phyloP scores from a whole-genome alignment of 805 yeast species.

The Metschnikowia matae region DNA sequence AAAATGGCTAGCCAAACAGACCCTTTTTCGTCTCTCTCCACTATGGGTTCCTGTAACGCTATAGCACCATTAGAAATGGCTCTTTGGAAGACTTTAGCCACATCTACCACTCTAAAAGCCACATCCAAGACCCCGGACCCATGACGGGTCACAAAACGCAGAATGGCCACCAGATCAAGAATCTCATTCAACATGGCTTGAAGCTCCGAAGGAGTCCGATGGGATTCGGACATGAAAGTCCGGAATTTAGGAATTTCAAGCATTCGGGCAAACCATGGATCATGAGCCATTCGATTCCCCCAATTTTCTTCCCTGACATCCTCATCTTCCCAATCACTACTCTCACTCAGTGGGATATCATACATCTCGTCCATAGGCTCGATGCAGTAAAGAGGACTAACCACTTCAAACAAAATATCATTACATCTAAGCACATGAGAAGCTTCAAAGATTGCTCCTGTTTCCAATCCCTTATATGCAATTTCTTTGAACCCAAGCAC shows the following conservation, averaged over 20 bases:
- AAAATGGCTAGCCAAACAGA: constrained; percentile 47
- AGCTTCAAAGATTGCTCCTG: constrained; percentile 51
- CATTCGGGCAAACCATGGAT: background rate
- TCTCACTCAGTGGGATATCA: background rate
- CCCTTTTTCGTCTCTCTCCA: constrained; percentile 46
- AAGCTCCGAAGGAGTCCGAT: background rate
- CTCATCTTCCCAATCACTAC: constrained; percentile 1
- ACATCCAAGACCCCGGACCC: constrained; percentile 84
- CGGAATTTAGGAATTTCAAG: constrained; percentile 1
- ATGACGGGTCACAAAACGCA: constrained; percentile 39
- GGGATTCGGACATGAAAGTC: background rate
- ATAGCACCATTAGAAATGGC: constrained; percentile 56
- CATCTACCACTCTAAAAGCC: constrained; percentile 57
- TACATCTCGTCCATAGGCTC: background rate
- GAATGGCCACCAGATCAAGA: background rate
- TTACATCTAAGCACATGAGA: constrained; percentile 63
- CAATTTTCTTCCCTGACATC: too few species aligned
- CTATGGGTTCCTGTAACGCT: constrained; percentile 24
- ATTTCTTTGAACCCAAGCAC: constrained; percentile 60
- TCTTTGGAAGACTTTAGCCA: constrained; percentile 37
- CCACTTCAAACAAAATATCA: constrained; percentile 45
- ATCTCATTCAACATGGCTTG: background rate
- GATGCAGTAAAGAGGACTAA: constrained; percentile 35
- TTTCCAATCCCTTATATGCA: constrained; percentile 67
- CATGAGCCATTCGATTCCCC: background rate